Percentiles rank a stretch among this genome's conserved stretches.
phyloP scores from a whole-genome alignment of 306 rosid genomes.

The Trifolium pratense region DNA sequence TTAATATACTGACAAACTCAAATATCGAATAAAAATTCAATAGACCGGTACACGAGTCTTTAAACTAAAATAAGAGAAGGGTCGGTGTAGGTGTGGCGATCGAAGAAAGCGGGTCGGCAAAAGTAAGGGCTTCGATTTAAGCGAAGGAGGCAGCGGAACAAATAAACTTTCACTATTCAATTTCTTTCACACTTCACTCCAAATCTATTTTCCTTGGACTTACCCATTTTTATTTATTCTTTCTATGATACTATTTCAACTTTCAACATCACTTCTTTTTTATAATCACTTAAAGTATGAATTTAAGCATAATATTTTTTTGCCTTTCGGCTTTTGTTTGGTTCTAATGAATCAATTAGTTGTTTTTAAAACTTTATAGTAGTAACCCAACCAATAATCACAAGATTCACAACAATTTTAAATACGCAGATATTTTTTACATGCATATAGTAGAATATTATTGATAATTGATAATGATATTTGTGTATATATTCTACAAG shows the following conservation, averaged over 20 bases:
- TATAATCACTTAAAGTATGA: neutral
- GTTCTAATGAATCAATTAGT: neutral
- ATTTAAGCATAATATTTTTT: neutral
- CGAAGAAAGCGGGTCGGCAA: constrained; percentile 51
- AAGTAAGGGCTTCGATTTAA: constrained; percentile 52
- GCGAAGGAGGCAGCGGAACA: constrained; percentile 35
- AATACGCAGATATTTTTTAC: neutral
- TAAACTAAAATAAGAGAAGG: too few species aligned
- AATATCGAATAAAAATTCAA: too few species aligned
- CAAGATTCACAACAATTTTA: neutral
- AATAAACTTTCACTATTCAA: neutral
- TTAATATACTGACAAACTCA: too few species aligned
- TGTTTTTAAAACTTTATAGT: neutral
- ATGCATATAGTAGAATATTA: neutral
- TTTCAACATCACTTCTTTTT: constrained; percentile 1
- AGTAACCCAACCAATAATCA: neutral
- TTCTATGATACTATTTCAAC: constrained; percentile 17
- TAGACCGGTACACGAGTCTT: too few species aligned
- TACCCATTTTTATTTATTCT: constrained; percentile 34
- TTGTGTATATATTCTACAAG: too few species aligned
- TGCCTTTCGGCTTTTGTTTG: neutral
- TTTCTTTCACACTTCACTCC: constrained; percentile 10
- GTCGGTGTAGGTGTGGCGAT: constrained; percentile 21
- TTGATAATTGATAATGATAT: neutral
- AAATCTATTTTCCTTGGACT: constrained; percentile 39